Evolutionary conservation across 2,329 filamentous ascomycete species (phyloP).

Genomic region (Ophiostoma populinum): DNA sequence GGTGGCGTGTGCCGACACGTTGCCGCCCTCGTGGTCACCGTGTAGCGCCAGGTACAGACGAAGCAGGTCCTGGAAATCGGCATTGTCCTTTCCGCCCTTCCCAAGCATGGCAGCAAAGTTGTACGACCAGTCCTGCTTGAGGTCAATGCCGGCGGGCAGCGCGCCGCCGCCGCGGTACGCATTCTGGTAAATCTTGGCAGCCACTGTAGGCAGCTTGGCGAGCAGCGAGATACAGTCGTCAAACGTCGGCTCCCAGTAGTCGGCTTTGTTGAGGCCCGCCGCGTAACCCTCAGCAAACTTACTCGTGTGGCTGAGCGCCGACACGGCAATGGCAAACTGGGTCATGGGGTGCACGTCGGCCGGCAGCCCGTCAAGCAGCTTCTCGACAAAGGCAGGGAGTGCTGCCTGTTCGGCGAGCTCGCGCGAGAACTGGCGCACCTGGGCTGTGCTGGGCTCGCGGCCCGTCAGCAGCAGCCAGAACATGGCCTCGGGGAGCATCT

Average conservation of each 20-base stretch:
- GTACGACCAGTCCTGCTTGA: conserved; percentile 89
- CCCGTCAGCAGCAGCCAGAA: conserved; percentile 97
- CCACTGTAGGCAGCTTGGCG: conserved; percentile 90
- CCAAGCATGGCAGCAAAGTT: conserved; percentile 96
- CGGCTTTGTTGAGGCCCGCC: conserved; percentile 76
- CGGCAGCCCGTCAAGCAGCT: conserved; percentile 82
- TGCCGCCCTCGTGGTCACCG: conserved; percentile 95
- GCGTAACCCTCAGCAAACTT: conserved; percentile 90
- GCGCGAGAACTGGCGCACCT: conserved; percentile 67
- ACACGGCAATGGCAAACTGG: conserved; percentile 87
- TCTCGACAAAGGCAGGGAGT: conserved; percentile 67
- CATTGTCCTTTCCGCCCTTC: conserved; percentile 72
- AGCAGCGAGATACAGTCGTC: conserved; percentile 88
- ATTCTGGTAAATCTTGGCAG: conserved; percentile 95
- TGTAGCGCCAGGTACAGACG: conserved; percentile 90
- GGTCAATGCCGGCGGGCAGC: conserved; percentile 60
- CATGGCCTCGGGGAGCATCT: conserved; percentile 98
- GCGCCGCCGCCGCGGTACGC: conserved; percentile 59
- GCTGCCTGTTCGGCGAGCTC: conserved; percentile 75
- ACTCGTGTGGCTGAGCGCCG: conserved; percentile 88
- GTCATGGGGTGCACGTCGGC: conserved; percentile 93
- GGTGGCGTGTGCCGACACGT: conserved; percentile 89
- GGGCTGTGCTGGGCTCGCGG: conserved; percentile 65
- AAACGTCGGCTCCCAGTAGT: conserved; percentile 98
- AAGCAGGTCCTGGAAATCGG: conserved; percentile 88